Evolutionary conservation across 108 stramenopile genomes (phyloP), one percentile per base, ranked within the genome.

Genomic region (Poteriospumella lacustris): DNA sequence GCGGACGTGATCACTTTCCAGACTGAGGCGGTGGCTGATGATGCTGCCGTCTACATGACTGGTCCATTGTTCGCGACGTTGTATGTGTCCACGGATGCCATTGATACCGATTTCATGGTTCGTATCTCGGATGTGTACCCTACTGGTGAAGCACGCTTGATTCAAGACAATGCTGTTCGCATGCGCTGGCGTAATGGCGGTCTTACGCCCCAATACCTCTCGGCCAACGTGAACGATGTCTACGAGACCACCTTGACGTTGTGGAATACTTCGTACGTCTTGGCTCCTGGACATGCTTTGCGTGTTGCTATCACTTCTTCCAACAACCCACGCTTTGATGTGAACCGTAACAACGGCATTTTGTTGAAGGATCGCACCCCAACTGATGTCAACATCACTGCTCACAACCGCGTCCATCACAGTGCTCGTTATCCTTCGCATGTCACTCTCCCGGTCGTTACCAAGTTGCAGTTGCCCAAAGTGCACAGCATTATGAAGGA

Each of bases 41-140:
- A 15, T 19, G 9, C 9, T 52, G 47, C 47, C 19, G 19, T 52
- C 47, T n/a, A n/a, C n/a, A 5, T 80, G 28, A 81, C 80, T 3
- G 80, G 80, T 0, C 68, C 75, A 1, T 1, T 81, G 1, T 39
- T 0, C 9, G 76, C 76, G 9, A 3, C 2, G 3, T 36, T 81
- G 9, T 42, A 26, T 26, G 76, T 81, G 38, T 76, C 80, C 2
- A 56, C 41, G 43, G 36, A 76, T 28, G 76, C 42, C 12, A 29
- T 36, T 47, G 80, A 81, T 59, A 81, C 80, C 0, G 80, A 81
- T 38, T 81, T 81, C 44, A 39, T 1, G 28, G 80, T 68, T 41
- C 42, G 43, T 39, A 19, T 81, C 31, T 62, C 42, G 62, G 80
- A 81, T 43, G 52, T 81, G 0, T 81, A 81, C 52, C 80, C 80